phyloP scores from a whole-genome alignment of 192 early-diverging fungal genomes.

The Spinellus fusiger region DNA sequence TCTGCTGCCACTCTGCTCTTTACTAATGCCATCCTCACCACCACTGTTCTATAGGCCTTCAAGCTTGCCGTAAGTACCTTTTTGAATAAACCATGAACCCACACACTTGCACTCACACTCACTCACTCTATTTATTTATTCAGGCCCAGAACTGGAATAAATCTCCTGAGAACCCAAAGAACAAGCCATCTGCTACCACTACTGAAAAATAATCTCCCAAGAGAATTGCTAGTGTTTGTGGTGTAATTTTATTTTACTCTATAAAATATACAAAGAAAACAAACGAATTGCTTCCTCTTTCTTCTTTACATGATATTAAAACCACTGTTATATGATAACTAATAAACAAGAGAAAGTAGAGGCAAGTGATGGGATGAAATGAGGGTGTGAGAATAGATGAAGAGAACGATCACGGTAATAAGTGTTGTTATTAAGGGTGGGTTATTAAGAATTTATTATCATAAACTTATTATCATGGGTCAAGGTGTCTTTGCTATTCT shows the following conservation, averaged over 20 bases:
- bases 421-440: too few relatives aligned
- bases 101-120: too few relatives aligned
- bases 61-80: constrained; percentile 7
- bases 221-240: neutral
- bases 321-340: too few relatives aligned
- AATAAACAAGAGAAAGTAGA: too few relatives aligned
- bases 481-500: too few relatives aligned
- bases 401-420: too few relatives aligned
- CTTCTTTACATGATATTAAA: neutral
- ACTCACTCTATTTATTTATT: neutral
- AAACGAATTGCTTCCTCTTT: neutral
- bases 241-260: neutral
- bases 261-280: neutral
- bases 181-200: neutral
- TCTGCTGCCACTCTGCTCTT: neutral
- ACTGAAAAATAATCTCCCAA: neutral
- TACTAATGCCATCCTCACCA: too few relatives aligned
- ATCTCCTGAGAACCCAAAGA: constrained; percentile 7
- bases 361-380: too few relatives aligned
- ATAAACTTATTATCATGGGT: too few relatives aligned
- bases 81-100: too few relatives aligned
- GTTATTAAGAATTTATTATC: too few relatives aligned
- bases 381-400: too few relatives aligned
- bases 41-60: constrained; percentile 9
- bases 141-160: constrained; percentile 11